These are phyloP conservation scores for Mycena alexandri DNA, from an alignment of 768 basidiomycete genomes.

Conservation along the genomic window DNA sequence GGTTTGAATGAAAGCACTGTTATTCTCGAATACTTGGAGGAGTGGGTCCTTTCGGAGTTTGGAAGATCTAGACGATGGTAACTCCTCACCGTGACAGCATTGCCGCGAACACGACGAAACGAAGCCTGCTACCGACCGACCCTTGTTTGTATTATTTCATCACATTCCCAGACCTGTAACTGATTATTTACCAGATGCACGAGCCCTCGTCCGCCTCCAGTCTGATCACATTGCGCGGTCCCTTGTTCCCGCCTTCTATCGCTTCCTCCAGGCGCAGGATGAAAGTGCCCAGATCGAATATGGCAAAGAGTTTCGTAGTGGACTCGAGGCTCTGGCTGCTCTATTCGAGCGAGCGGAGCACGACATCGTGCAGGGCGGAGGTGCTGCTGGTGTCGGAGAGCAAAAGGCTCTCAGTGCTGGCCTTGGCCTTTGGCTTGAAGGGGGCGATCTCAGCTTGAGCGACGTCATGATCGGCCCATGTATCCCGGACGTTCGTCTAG, in stretches of 20 bases:
- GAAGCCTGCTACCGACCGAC: slow-evolving; percentile 70
- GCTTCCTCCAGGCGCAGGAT: slow-evolving; percentile 80
- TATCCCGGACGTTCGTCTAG: slow-evolving; percentile 47
- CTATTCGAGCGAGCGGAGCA: slow-evolving; percentile 70
- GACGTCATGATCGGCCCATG: slow-evolving; percentile 82
- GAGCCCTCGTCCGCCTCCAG: slow-evolving; percentile 76
- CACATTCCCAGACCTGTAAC: background rate
- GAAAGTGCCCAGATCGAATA: slow-evolving; percentile 60
- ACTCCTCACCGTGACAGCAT: slow-evolving; percentile 56
- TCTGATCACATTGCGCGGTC: slow-evolving; percentile 74
- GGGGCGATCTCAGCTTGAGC: slow-evolving; percentile 68
- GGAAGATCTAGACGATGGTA: no score
- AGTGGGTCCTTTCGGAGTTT: no score
- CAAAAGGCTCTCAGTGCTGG: slow-evolving; percentile 51
- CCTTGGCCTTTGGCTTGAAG: slow-evolving; percentile 72
- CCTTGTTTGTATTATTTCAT: slow-evolving; percentile 61
- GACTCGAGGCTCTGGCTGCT: slow-evolving; percentile 63
- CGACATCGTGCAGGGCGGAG: slow-evolving; percentile 56
- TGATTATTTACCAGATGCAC: slow-evolving; percentile 61
- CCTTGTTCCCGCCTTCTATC: slow-evolving; percentile 80
- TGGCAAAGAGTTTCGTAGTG: slow-evolving; percentile 66
- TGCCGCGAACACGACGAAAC: slow-evolving; percentile 60
- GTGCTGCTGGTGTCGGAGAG: slow-evolving; percentile 56
- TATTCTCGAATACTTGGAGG: slow-evolving; percentile 83
- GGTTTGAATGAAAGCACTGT: slow-evolving; percentile 85